Conservation (phyloP, 176 grass and related monocot genomes). For the Luzula sylvatica region DNA sequence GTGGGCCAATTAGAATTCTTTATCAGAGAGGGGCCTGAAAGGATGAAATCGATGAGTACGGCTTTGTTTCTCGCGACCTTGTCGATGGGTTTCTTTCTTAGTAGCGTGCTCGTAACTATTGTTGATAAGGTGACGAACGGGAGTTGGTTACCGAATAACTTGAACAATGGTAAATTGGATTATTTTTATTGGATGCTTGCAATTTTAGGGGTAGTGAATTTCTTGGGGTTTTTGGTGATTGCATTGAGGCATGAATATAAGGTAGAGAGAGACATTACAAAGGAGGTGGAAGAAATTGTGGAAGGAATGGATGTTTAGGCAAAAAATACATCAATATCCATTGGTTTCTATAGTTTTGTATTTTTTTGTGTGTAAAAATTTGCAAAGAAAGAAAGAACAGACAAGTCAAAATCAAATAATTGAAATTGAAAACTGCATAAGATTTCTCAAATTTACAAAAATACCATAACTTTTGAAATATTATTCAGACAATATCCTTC, state of each 20-base stretch:
- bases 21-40: conserved; percentile 43
- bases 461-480: too few species aligned
- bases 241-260: conserved; percentile 35
- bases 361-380: too few species aligned
- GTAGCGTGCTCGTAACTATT: conserved; percentile 31
- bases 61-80: conserved; percentile 44
- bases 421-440: too few species aligned
- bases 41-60: conserved; percentile 72
- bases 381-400: too few species aligned
- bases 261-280: neutral
- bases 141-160: conserved; percentile 27
- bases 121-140: conserved; percentile 28
- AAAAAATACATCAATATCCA: too few species aligned
- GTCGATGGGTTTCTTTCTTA: conserved; percentile 52
- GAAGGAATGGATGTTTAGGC: conserved; percentile 56
- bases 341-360: too few species aligned
- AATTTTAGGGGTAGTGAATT: conserved; percentile 36
- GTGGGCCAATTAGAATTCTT: conserved; percentile 68
- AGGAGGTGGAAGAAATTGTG: conserved; percentile 35
- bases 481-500: too few species aligned
- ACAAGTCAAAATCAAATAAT: too few species aligned
- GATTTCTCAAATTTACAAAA: too few species aligned
- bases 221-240: conserved; percentile 32
- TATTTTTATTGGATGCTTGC: conserved; percentile 56
- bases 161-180: conserved; percentile 36